phyloP scores from a whole-genome alignment of 345 rosid genomes.

The Hibiscus tridactylites region DNA sequence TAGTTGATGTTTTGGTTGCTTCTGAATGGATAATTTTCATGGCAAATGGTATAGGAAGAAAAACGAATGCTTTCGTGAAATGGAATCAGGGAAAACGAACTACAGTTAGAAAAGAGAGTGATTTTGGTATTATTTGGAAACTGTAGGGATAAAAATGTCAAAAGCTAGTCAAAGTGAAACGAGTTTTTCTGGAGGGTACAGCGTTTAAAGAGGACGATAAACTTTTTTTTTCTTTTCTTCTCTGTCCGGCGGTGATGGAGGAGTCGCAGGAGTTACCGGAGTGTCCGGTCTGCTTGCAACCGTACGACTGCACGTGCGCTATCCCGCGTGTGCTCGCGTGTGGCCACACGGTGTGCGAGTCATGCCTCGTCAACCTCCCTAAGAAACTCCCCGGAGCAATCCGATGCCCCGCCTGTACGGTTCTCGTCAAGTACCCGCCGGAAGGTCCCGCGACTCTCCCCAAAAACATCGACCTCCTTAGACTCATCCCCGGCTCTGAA shows the following conservation, averaged over 20 bases:
- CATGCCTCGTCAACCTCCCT: conserved; percentile 57
- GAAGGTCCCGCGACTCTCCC: conserved; percentile 71
- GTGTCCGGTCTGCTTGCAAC: conserved; percentile 79
- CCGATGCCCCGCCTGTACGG: conserved; percentile 86
- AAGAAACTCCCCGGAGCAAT: conserved; percentile 51
- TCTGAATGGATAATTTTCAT: conserved; percentile 17
- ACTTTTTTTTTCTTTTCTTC: neutral
- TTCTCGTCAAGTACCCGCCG: conserved; percentile 68
- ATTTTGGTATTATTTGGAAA: neutral
- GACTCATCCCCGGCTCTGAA: conserved; percentile 27
- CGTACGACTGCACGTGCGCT: conserved; percentile 47
- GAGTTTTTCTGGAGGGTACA: neutral
- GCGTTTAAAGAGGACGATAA: neutral
- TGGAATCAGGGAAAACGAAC: too few species aligned
- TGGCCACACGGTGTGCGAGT: conserved; percentile 78
- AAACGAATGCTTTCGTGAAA: too few species aligned
- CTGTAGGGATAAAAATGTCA: neutral
- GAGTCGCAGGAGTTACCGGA: conserved; percentile 54
- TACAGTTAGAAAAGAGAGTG: neutral
- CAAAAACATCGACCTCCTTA: conserved; percentile 77
- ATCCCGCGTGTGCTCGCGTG: conserved; percentile 79
- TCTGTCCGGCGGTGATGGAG: conserved; percentile 13
- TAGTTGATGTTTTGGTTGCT: conserved; percentile 39
- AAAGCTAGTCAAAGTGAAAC: neutral
- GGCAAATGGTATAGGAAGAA: conserved; percentile 24